These are phyloP conservation scores for Metarhizium rileyi DNA, from an alignment of 2,329 filamentous ascomycete species.

Conservation along the genomic window DNA sequence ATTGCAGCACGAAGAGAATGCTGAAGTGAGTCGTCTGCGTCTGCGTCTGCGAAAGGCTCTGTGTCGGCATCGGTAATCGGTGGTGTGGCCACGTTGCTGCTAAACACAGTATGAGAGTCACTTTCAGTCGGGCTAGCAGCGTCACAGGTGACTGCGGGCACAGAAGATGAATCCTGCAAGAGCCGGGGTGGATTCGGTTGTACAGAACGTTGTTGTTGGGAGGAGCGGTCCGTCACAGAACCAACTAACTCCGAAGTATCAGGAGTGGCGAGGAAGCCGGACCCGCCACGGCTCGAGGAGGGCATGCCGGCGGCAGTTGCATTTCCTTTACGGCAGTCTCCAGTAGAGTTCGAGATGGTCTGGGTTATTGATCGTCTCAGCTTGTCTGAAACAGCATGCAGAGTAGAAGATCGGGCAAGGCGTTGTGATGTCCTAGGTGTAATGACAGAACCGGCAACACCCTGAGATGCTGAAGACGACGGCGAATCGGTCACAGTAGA, in stretches of 20 bases:
- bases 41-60: constrained; percentile 46
- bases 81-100: constrained; percentile 59
- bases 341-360: constrained; percentile 8
- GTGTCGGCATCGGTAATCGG: constrained; percentile 65
- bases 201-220: constrained; percentile 28
- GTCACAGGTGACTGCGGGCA: constrained; percentile 31
- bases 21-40: constrained; percentile 39
- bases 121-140: constrained; percentile 42
- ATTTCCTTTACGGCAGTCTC: background rate
- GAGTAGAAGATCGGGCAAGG: constrained; percentile 18
- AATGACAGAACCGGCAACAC: constrained; percentile 5
- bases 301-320: background rate
- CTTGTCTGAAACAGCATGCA: constrained; percentile 24
- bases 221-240: constrained; percentile 20
- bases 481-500: constrained; percentile 21
- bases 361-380: constrained; percentile 24
- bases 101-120: constrained; percentile 50
- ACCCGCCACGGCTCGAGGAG: constrained; percentile 11
- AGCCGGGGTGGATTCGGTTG: constrained; percentile 32
- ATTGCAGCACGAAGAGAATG: constrained; percentile 36
- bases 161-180: constrained; percentile 34
- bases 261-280: constrained; percentile 43
- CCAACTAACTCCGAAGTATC: constrained; percentile 40
- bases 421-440: constrained; percentile 16
- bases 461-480: constrained; percentile 5